These are phyloP conservation scores for Fusarium staphyleae DNA, from an alignment of 2,329 filamentous ascomycete species.

Conservation along the genomic window DNA sequence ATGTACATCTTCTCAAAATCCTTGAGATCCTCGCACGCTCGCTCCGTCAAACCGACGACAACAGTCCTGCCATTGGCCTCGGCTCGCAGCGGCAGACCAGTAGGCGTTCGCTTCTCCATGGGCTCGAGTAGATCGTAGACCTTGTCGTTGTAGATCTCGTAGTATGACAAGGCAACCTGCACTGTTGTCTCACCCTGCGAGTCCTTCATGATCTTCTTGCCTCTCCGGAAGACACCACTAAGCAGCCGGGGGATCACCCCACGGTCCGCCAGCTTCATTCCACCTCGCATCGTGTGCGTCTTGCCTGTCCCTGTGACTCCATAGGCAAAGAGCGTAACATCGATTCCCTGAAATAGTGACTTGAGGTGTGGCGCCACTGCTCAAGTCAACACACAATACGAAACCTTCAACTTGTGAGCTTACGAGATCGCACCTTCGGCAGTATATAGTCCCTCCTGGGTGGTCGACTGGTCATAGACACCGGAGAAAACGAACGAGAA, in stretches of 20 bases:
- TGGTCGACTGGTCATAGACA: slow-evolving; percentile 81
- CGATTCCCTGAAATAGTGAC: slow-evolving; percentile 87
- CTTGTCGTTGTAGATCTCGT: slow-evolving; percentile 97
- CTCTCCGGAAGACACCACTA: slow-evolving; percentile 83
- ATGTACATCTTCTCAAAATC: slow-evolving; percentile 92
- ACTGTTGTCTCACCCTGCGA: slow-evolving; percentile 73
- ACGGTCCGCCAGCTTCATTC: slow-evolving; percentile 82
- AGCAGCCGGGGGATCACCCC: slow-evolving; percentile 88
- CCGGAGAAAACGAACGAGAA: slow-evolving; percentile 95
- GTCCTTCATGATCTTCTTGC: slow-evolving; percentile 86
- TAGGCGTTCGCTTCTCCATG: slow-evolving; percentile 82
- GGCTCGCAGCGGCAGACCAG: slow-evolving; percentile 81
- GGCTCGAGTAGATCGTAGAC: slow-evolving; percentile 90
- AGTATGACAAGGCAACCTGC: slow-evolving; percentile 83
- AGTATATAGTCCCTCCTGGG: slow-evolving; percentile 88
- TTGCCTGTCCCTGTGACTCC: slow-evolving; percentile 94
- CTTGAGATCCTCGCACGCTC: slow-evolving; percentile 81
- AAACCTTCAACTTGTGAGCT: slow-evolving; percentile 7
- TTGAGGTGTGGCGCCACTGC: slow-evolving; percentile 88
- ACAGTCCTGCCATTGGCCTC: slow-evolving; percentile 88
- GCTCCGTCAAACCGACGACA: slow-evolving; percentile 85
- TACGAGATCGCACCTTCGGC: slow-evolving; percentile 72
- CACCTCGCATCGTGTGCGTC: slow-evolving; percentile 95
- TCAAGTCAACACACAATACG: slow-evolving; percentile 38
- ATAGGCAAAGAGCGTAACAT: slow-evolving; percentile 91